Conservation (phyloP, 371 early-diverging fungal genomes). For the Amoeboaphelidium protococcarum region DNA sequence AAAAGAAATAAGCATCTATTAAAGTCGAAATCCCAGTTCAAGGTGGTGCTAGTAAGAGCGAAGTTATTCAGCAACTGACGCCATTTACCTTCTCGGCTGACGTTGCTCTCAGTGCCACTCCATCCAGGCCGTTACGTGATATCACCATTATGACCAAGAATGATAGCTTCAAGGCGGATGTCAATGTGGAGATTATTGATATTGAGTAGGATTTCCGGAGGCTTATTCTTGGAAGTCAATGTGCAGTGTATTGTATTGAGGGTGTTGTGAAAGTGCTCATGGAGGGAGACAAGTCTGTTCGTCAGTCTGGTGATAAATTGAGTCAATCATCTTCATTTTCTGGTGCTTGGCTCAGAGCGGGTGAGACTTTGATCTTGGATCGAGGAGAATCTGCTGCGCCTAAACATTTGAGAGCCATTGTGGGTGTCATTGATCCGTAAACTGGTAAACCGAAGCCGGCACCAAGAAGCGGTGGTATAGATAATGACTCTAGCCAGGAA, state of each 20-base stretch:
- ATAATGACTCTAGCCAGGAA: conserved; percentile 1
- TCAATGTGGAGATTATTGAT: conserved; percentile 9
- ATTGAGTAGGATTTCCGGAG: conserved; percentile 17
- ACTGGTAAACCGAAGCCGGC: background rate
- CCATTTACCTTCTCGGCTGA: no score
- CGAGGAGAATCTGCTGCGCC: conserved; percentile 30
- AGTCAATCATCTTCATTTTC: no score
- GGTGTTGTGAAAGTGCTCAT: conserved; percentile 21
- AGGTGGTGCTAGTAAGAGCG: conserved; percentile 9
- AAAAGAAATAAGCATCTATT: background rate
- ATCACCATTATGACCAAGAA: no score
- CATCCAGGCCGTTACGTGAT: no score
- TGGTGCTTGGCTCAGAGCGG: conserved; percentile 15
- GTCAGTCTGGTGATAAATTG: conserved; percentile 4
- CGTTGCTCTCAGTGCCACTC: no score
- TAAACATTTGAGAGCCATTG: conserved; percentile 22
- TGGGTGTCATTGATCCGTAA: conserved; percentile 8
- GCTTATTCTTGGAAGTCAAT: conserved; percentile 23
- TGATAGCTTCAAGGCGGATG: conserved; percentile 8
- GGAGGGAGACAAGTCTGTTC: conserved; percentile 15
- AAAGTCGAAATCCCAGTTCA: conserved; percentile 6
- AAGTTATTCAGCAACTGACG: no score
- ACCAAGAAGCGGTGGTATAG: background rate
- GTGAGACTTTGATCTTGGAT: conserved; percentile 28
- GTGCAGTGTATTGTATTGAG: conserved; percentile 26